These are phyloP conservation scores for Rhizophagus sp. DNA, from an alignment of 192 early-diverging fungal species.

Conservation along the genomic window DNA sequence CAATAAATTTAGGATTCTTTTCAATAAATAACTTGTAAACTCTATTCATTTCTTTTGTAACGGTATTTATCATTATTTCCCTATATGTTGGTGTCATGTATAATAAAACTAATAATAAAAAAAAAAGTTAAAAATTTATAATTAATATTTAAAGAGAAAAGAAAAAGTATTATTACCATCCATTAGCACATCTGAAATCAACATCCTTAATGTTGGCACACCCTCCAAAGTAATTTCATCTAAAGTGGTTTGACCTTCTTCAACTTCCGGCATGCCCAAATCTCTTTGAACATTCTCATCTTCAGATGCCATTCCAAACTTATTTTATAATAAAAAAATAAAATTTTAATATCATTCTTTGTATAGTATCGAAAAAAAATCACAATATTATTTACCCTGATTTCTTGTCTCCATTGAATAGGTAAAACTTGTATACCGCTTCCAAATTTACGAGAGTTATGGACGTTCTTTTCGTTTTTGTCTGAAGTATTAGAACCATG, in stretches of 20 bases:
- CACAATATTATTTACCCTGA: conserved; percentile 35
- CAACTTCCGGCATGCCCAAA: conserved; percentile 49
- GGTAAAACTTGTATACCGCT: conserved; percentile 77
- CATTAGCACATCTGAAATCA: conserved; percentile 82
- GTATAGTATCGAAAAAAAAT: neutral
- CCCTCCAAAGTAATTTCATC: conserved; percentile 81
- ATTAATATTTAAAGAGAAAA: neutral
- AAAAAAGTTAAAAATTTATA: conserved; percentile 11
- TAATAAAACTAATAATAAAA: conserved; percentile 57
- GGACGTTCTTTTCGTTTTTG: neutral
- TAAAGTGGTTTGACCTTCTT: conserved; percentile 65
- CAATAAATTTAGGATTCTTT: conserved; percentile 75
- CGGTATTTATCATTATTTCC: conserved; percentile 77
- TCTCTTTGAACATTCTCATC: conserved; percentile 59
- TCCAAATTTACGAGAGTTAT: conserved; percentile 3
- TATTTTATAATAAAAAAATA: neutral
- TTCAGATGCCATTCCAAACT: conserved; percentile 67
- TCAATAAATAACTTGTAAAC: conserved; percentile 71
- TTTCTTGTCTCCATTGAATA: conserved; percentile 80
- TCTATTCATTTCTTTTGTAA: conserved; percentile 74
- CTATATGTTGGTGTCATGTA: conserved; percentile 86
- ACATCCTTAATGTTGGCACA: conserved; percentile 74
- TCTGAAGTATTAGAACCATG: neutral
- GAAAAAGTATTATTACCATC: conserved; percentile 56
- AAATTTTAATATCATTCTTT: neutral